Conservation (phyloP, 176 grass and related monocot species). For the Zizania latifolia region DNA sequence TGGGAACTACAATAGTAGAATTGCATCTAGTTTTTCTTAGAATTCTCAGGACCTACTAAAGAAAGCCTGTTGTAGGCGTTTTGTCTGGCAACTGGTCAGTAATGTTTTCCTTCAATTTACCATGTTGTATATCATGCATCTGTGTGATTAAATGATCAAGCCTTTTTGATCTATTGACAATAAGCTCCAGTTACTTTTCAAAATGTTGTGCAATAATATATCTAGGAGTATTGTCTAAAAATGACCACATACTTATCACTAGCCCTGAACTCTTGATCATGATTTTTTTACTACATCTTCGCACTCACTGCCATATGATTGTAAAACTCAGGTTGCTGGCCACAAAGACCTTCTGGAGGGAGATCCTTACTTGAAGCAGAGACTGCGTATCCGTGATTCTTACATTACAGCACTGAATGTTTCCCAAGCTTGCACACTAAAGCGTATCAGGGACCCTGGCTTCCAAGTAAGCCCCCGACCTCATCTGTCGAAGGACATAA, state of each 20-base stretch:
- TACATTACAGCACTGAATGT: conserved; percentile 90
- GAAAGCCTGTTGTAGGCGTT: background rate
- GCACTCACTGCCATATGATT: background rate
- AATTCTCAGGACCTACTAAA: too few relatives aligned
- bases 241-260: background rate
- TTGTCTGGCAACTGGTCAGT: background rate
- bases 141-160: background rate
- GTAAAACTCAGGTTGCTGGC: conserved; percentile 59
- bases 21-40: background rate
- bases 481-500: conserved; percentile 70
- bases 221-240: background rate
- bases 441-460: conserved; percentile 69
- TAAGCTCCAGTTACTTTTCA: background rate
- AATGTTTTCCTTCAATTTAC: background rate
- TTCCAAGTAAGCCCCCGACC: conserved; percentile 56
- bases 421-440: conserved; percentile 80
- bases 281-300: background rate
- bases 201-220: background rate
- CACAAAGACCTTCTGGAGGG: conserved; percentile 93
- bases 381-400: conserved; percentile 62
- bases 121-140: background rate
- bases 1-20: background rate
- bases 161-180: background rate
- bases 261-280: background rate
- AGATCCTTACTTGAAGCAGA: conserved; percentile 85